Conservation (phyloP, 2,329 filamentous ascomycete species). For the Colletotrichum destructivum region DNA sequence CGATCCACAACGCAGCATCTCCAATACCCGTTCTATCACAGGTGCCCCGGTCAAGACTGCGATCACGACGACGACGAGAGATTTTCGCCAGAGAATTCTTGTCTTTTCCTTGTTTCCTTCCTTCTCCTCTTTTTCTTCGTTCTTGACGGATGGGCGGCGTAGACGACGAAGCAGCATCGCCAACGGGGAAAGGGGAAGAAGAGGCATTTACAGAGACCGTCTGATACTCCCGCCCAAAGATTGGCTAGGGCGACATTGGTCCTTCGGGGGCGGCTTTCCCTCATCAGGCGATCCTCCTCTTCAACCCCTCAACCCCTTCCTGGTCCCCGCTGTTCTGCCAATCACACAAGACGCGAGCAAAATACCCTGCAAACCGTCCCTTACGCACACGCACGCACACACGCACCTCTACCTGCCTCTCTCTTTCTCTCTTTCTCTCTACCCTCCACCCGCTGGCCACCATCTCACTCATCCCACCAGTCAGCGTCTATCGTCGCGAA, state of each 20-base stretch:
- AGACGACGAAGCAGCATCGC: neutral
- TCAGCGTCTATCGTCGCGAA: slow-evolving; percentile 27
- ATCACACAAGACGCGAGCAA: slow-evolving; percentile 32
- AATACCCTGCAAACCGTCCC: slow-evolving; percentile 29
- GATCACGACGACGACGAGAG: slow-evolving; percentile 4
- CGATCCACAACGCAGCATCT: neutral
- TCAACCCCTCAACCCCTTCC: slow-evolving; percentile 12
- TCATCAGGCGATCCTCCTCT: slow-evolving; percentile 33
- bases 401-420: too few species aligned
- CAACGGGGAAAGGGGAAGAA: neutral
- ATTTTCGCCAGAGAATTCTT: too few species aligned
- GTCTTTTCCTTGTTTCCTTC: too few species aligned
- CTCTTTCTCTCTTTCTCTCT: neutral
- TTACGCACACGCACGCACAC: slow-evolving; percentile 8
- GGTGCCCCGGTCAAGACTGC: too few species aligned
- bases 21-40: slow-evolving; percentile 2
- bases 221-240: slow-evolving; percentile 23
- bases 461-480: slow-evolving; percentile 30
- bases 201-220: slow-evolving; percentile 23
- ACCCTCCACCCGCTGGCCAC: slow-evolving; percentile 22
- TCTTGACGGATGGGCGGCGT: neutral
- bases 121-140: neutral
- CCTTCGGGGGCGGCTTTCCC: slow-evolving; percentile 20
- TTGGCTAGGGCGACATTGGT: slow-evolving; percentile 25
- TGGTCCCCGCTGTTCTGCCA: slow-evolving; percentile 17